Percentiles rank a stretch among this genome's conserved stretches.
These are phyloP conservation scores for Cicer cuneatum DNA, from an alignment of 306 rosid species.

Conservation along the genomic window DNA sequence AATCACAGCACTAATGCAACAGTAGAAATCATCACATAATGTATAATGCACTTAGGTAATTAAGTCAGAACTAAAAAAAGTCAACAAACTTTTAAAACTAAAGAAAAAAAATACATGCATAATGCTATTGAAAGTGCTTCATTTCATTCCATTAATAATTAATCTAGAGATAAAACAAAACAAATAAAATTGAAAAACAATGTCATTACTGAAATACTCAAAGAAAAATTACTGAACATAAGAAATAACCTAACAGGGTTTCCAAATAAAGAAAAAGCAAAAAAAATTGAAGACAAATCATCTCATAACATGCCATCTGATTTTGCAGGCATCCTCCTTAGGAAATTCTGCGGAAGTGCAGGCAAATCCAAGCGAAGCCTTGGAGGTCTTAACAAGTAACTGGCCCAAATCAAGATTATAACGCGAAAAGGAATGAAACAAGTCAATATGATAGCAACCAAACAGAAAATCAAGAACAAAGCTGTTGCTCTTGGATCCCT, in stretches of 20 bases:
- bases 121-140: background rate
- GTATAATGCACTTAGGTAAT: too few species aligned
- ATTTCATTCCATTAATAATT: slow-evolving; percentile 6
- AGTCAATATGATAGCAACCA: slow-evolving; percentile 40
- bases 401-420: background rate
- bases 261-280: background rate
- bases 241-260: background rate
- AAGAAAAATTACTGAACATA: background rate
- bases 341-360: slow-evolving; percentile 51
- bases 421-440: slow-evolving; percentile 33
- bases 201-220: slow-evolving; percentile 27
- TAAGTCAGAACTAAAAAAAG: too few species aligned
- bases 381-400: slow-evolving; percentile 49
- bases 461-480: slow-evolving; percentile 51
- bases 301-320: slow-evolving; percentile 55
- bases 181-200: slow-evolving; percentile 19
- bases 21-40: too few species aligned
- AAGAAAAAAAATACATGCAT: background rate
- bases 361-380: slow-evolving; percentile 48
- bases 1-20: too few species aligned
- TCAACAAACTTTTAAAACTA: too few species aligned
- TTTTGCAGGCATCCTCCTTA: slow-evolving; percentile 66
- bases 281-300: background rate
- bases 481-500: slow-evolving; percentile 61
- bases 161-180: slow-evolving; percentile 6